These are phyloP conservation scores for Fusarium chaquense DNA, from an alignment of 2,329 filamentous ascomycete genomes.

Conservation along the genomic window DNA sequence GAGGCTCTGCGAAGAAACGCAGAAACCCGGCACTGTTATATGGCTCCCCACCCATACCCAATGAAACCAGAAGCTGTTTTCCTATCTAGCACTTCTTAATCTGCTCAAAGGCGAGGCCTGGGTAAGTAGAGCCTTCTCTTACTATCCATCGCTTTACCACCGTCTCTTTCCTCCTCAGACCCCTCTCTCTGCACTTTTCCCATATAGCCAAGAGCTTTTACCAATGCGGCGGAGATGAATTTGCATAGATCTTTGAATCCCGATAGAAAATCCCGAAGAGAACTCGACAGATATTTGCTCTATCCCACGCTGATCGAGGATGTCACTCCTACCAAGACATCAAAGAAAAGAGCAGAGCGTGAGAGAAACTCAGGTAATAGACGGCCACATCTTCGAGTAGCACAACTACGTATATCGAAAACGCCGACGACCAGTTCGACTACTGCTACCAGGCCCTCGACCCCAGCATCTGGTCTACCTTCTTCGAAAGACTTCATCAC, in stretches of 20 bases:
- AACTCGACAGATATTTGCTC: neutral
- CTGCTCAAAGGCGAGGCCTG: neutral
- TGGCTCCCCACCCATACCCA: neutral
- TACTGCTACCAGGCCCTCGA: neutral
- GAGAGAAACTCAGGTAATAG: neutral
- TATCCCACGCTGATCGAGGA: neutral
- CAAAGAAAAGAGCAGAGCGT: neutral
- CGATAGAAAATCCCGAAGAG: neutral
- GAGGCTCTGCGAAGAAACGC: neutral
- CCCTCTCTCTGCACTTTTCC: neutral
- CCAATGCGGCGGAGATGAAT: neutral
- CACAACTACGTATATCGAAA: neutral
- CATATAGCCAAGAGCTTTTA: neutral
- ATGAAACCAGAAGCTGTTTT: neutral
- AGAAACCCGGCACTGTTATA: neutral
- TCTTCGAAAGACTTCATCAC: too few relatives aligned
- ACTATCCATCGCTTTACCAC: neutral
- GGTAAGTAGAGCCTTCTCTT: neutral
- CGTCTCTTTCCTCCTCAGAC: neutral
- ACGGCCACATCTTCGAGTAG: rapidly evolving
- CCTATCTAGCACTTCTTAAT: neutral
- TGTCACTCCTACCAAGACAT: neutral
- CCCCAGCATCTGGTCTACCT: neutral
- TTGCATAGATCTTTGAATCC: neutral
- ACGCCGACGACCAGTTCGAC: neutral